Evolutionary conservation across 2,329 filamentous ascomycete genomes (phyloP), one percentile per base, ranked within the genome.

Genomic region (Diaporthe humulicola): DNA sequence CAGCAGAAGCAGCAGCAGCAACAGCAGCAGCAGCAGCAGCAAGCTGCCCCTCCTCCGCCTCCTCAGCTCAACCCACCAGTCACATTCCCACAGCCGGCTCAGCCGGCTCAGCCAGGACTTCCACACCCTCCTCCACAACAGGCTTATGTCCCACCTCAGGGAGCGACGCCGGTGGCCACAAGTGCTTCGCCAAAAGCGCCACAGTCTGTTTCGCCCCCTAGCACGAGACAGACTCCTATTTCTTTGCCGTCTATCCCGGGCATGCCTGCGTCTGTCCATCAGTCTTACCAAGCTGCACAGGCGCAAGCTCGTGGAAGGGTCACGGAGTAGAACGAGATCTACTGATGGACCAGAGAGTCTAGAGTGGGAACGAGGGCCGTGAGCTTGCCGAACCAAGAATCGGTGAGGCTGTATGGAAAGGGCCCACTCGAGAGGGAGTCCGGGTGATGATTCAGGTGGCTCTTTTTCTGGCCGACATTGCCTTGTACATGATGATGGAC

Each of bases 181-280:
- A 57, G 61, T 25, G 64, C 33, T 15, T 54, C 64, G n/a, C 64
- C 64, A 17, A 69, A 69, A 28, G 64, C 64, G 8, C 64, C 64
- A 17, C 71, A 73, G 36, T 66, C 64, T 42, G 42, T 38, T 15
- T 42, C 71, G 10, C 61, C 61, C 28, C 71, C 71, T 33, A 66
- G 50, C 25, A 56, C 66, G 2, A 73, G 70, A 15, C 75, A 73
- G 25, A 76, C 75, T 12, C 75, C 75, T 14, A 75, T 76, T 12
- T 73, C 75, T 2, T 56, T 76, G 30, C 75, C 75, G 4, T 61
- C 73, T 3, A 73, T 75, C 25, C 73, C 75, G 22, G 75, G 75
- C 6, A 76, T 76, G 75, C 75, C 75, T 8, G 75, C 73, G 2
- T 76, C 75, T 22, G 74, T 76, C 17, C 73, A 75, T 40, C 75